Percentiles rank a stretch among this genome's conserved stretches.
These are phyloP conservation scores for Flaveria brownii DNA, from an alignment of 129 eudicot species.

Conservation along the genomic window DNA sequence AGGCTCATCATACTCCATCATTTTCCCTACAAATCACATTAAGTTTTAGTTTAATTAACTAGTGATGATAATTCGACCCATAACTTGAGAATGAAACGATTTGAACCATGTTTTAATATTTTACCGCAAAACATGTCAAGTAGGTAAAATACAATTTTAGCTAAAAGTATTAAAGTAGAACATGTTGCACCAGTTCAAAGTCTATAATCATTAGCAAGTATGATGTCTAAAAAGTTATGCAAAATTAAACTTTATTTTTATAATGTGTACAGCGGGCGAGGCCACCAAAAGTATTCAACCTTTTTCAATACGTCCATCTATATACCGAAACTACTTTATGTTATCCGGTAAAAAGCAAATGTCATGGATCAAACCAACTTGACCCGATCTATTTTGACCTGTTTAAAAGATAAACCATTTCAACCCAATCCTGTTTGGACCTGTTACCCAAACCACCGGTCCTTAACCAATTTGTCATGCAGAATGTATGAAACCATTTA, in stretches of 20 bases:
- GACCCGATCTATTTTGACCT: not conserved
- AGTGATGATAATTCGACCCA: not conserved
- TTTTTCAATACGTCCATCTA: not conserved
- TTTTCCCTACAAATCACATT: constrained; percentile 44
- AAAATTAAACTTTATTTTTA: no score
- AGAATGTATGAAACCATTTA: not conserved
- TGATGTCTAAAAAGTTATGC: no score
- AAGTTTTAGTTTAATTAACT: not conserved
- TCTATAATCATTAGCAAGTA: not conserved
- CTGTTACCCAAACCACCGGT: not conserved
- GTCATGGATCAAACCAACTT: not conserved
- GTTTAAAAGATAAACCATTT: not conserved
- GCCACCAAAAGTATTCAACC: not conserved
- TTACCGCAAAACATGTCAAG: not conserved
- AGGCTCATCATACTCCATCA: constrained; percentile 82
- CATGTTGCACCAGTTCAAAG: not conserved
- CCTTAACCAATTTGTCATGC: not conserved
- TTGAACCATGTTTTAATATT: not conserved
- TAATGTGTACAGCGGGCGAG: not conserved
- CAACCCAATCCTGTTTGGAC: not conserved
- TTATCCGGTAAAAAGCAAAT: not conserved
- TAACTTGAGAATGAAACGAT: not conserved
- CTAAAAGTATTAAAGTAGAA: not conserved
- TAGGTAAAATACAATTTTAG: not conserved
- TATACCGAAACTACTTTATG: not conserved